A percentile compares a stretch with the other conserved stretches of the same genome.
Evolutionary conservation across 2,329 filamentous ascomycete species (phyloP).

Genomic region (Pezicula carpinea): DNA sequence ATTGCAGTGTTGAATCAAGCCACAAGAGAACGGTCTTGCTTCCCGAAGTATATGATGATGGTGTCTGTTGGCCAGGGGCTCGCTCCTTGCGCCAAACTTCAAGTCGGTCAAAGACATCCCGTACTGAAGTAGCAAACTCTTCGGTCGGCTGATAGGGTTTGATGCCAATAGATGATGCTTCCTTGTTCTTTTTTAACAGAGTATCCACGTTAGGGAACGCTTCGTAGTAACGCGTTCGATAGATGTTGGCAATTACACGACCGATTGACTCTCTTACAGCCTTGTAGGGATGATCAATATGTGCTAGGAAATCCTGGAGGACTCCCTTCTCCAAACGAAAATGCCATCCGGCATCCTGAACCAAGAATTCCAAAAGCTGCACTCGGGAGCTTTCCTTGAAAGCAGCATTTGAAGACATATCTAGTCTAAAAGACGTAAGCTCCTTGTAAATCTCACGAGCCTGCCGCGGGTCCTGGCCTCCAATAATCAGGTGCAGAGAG

Average conservation of each 20-base stretch:
- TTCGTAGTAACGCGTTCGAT: conserved; percentile 89
- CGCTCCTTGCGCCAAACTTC: conserved; percentile 86
- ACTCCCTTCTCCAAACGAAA: conserved; percentile 89
- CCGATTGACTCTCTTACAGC: conserved; percentile 94
- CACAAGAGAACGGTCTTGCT: conserved; percentile 94
- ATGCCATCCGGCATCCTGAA: conserved; percentile 90
- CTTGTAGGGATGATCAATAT: conserved; percentile 97
- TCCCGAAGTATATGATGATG: conserved; percentile 89
- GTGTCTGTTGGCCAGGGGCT: conserved; percentile 82
- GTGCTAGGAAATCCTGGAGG: conserved; percentile 78
- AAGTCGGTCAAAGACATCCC: conserved; percentile 70
- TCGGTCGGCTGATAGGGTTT: conserved; percentile 75
- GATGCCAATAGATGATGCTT: conserved; percentile 75
- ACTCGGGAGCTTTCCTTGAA: conserved; percentile 99
- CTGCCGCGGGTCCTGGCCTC: conserved; percentile 84
- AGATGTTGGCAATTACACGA: conserved; percentile 80
- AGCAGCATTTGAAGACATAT: conserved; percentile 92
- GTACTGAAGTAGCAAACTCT: conserved; percentile 69
- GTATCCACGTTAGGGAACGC: conserved; percentile 76
- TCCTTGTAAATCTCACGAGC: conserved; percentile 81
- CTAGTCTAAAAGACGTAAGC: conserved; percentile 79
- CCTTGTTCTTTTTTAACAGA: conserved; percentile 74
- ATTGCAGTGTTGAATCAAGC: conserved; percentile 87
- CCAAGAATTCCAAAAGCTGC: conserved; percentile 79
- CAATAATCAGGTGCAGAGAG: conserved; percentile 83